Base-by-base conservation (phyloP, 2,329 filamentous ascomycete species). In the Phyllosticta ampelicida region DNA sequence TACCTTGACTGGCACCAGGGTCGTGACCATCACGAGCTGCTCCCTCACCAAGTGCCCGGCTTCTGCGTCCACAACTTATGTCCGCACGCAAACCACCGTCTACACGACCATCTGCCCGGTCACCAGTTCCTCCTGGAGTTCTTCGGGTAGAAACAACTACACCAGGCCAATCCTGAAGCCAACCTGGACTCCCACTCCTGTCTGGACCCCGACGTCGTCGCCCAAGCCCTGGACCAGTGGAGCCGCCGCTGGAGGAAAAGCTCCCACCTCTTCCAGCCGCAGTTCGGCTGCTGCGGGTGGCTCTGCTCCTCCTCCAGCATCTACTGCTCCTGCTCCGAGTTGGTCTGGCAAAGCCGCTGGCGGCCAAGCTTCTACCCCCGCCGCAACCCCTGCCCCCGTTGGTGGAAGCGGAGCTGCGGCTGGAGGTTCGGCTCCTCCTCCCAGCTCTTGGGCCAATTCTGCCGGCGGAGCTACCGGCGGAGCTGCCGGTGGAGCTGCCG, bases 21-120 rank as follows among this genome's bases (percentile, higher is more conserved):
- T 51, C 52, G 23, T 60, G 19, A 69, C 66, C 52, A 62, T 67
- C 61, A 67, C 61, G 36, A 61, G 51, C 18, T 61, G 65, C 50
- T 62, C 61, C 16, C 59, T 67, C 10, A 65, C 62, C 49, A 60
- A 64, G 36, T 64, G 62, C 55, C 63, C 66, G 9, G 61, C 62
- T 13, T 18, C 16, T 11, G 55, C 55, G 8, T 62, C 62, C 53
- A 64, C 63, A 1, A 29, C 60, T 11, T 50, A 63, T 23, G 54
- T 61, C 8, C 61, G 62, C 54, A 61, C 60, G 0, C 62, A 59
- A 18, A 60, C 59, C 23, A 58, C 55, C 10, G 51, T 60, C 20
- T 56, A 58, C 19, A 64, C 61, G 48, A 63, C 62, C 19, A 58
- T 65, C 30, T 62, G 60, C 51, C 60, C 60, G 10, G 44, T 58